These are phyloP conservation scores for Heterobasidion parviporum DNA, from an alignment of 1,284 basidiomycete species.

Conservation along the genomic window DNA sequence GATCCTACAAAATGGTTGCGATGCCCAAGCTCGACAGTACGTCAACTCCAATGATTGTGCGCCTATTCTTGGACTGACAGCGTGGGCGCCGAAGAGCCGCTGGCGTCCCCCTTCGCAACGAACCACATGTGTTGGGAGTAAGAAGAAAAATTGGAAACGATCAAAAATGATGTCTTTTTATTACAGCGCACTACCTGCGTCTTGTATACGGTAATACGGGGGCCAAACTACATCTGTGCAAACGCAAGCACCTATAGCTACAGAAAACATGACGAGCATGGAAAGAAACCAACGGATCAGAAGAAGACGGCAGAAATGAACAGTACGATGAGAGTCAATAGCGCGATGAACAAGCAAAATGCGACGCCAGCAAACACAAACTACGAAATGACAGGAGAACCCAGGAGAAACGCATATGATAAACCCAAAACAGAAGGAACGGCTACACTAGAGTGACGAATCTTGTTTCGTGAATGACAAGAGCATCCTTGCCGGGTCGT, in stretches of 20 bases:
- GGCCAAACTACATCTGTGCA: background rate
- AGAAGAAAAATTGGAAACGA: background rate
- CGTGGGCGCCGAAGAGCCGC: no score
- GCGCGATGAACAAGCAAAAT: slow-evolving; percentile 5
- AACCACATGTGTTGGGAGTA: no score
- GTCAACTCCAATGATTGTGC: no score
- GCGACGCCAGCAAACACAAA: background rate
- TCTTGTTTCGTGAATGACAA: slow-evolving; percentile 46
- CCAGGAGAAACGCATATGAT: slow-evolving; percentile 10
- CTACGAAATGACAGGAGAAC: background rate
- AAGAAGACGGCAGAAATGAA: no score
- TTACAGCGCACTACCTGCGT: slow-evolving; percentile 12
- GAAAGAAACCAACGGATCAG: background rate
- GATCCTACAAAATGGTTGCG: no score
- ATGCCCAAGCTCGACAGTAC: no score
- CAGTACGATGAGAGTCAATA: background rate
- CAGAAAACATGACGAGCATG: no score
- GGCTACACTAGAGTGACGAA: slow-evolving; percentile 11
- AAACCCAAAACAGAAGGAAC: slow-evolving; percentile 1
- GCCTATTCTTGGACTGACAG: no score
- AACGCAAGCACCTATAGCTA: background rate
- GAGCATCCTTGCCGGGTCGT: slow-evolving; percentile 17
- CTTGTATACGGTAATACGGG: slow-evolving; percentile 26
- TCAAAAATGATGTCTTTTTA: background rate
- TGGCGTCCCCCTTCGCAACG: no score